A percentile compares a stretch with the other conserved stretches of the same genome.
Conservation (phyloP, 805 yeast species). For the Hanseniaspora valbyensis region DNA sequence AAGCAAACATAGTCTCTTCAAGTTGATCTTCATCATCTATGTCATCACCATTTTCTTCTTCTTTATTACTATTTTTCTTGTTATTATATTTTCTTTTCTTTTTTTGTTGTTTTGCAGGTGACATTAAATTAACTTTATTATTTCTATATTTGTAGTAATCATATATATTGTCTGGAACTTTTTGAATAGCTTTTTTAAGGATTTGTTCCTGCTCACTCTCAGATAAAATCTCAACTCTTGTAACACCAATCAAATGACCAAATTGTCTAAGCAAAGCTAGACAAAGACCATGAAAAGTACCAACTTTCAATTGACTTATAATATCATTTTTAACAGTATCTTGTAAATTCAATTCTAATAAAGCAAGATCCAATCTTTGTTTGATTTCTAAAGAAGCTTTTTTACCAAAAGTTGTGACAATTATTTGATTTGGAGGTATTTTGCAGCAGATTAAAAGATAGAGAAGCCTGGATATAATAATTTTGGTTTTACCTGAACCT, state of each 20-base stretch:
- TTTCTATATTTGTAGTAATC: conserved; percentile 26
- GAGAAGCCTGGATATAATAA: conserved; percentile 69
- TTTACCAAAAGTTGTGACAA: conserved; percentile 87
- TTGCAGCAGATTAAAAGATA: conserved; percentile 43
- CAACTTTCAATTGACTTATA: conserved; percentile 45
- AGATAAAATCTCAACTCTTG: conserved; percentile 46
- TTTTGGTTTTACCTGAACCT: conserved; percentile 72
- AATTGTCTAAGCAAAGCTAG: conserved; percentile 43
- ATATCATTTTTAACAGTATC: conserved; percentile 20
- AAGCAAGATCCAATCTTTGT: conserved; percentile 40
- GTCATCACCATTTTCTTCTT: conserved; percentile 16
- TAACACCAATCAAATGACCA: conserved; percentile 41
- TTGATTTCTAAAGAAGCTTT: conserved; percentile 83
- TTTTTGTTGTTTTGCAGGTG: conserved; percentile 17
- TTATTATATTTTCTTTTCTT: conserved; percentile 14
- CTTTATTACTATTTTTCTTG: conserved; percentile 20
- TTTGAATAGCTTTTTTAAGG: conserved; percentile 30
- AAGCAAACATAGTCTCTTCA: conserved; percentile 6
- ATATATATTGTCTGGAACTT: conserved; percentile 27
- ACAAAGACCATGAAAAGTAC: conserved; percentile 86
- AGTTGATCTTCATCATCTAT: conserved; percentile 8
- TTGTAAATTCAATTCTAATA: conserved; percentile 28
- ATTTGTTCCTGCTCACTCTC: conserved; percentile 43
- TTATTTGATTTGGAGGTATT: conserved; percentile 49
- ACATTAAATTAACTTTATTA: conserved; percentile 24